Percentiles rank a stretch among this genome's conserved stretches.
Evolutionary conservation across 352 stramenopile genomes (phyloP).

Genomic region (Globisporangium nunn): DNA sequence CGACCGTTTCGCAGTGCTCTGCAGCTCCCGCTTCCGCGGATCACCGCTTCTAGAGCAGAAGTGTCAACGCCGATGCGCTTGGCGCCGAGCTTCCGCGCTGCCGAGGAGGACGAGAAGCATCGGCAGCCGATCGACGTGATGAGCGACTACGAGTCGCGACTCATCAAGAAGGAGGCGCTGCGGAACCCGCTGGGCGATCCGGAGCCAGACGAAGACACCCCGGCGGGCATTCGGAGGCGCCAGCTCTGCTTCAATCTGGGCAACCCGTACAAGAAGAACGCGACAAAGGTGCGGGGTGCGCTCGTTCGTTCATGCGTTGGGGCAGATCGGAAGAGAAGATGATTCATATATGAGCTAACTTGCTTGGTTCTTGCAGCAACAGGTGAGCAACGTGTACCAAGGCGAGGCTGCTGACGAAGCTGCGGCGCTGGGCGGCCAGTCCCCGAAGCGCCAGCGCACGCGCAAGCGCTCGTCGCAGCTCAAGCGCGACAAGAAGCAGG

Average conservation of each 20-base stretch:
- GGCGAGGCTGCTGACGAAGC: constrained; percentile 82
- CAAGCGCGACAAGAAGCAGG: constrained; percentile 71
- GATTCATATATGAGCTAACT: too few relatives aligned
- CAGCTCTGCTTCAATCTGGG: constrained; percentile 84
- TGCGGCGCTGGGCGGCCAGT: constrained; percentile 63
- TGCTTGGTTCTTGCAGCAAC: constrained; percentile 17
- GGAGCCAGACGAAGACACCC: constrained; percentile 80
- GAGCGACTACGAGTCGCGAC: constrained; percentile 84
- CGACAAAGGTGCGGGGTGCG: constrained; percentile 46
- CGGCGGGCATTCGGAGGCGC: constrained; percentile 54
- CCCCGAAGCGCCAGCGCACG: constrained; percentile 72
- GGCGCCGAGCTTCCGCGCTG: constrained; percentile 44
- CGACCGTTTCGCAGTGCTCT: constrained; percentile 30
- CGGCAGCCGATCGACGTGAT: constrained; percentile 82
- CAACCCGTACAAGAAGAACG: constrained; percentile 86
- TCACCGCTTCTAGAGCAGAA: constrained; percentile 15
- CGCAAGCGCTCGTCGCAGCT: constrained; percentile 82
- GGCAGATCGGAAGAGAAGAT: too few relatives aligned
- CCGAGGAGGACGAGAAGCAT: constrained; percentile 79
- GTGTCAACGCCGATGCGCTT: constrained; percentile 29
- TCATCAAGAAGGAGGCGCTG: constrained; percentile 83
- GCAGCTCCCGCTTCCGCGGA: constrained; percentile 27
- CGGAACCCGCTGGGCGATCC: constrained; percentile 80
- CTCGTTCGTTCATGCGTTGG: too few relatives aligned
- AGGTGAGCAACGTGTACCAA: constrained; percentile 78